Conservation (phyloP, 2,329 filamentous ascomycete genomes). For the Fusarium duplospermum region DNA sequence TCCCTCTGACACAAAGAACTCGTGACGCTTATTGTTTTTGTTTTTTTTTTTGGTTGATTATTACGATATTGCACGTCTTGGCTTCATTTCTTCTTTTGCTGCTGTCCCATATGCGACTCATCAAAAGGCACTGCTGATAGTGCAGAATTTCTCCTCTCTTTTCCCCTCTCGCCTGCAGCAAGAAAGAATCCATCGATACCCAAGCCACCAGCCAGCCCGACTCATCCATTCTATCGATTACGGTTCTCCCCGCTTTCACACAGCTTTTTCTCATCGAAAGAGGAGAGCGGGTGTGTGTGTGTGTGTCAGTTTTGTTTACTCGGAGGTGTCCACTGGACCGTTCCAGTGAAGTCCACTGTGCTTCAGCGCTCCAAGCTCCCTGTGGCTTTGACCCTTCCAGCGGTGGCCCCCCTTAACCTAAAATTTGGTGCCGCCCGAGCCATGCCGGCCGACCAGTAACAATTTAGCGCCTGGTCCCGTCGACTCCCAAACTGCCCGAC, state of each 20-base stretch:
- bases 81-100: background rate
- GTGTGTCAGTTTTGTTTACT: slow-evolving; percentile 28
- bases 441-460: slow-evolving; percentile 37
- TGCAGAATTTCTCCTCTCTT: slow-evolving; percentile 3
- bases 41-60: background rate
- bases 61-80: background rate
- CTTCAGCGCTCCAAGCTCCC: slow-evolving; percentile 23
- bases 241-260: slow-evolving; percentile 16
- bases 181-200: slow-evolving; percentile 5
- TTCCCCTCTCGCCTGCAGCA: slow-evolving; percentile 16
- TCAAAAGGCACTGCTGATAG: background rate
- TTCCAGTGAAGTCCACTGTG: slow-evolving; percentile 18
- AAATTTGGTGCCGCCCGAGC: slow-evolving; percentile 26
- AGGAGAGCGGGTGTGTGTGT: background rate
- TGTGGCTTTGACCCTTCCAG: background rate
- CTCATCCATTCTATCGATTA: slow-evolving; percentile 15
- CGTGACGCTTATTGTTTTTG: slow-evolving; percentile 9
- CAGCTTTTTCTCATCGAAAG: background rate
- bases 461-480: slow-evolving; percentile 22
- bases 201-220: slow-evolving; percentile 11
- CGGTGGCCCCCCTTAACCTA: slow-evolving; percentile 29
- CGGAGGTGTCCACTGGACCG: background rate
- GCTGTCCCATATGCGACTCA: background rate
- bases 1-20: slow-evolving; percentile 11
- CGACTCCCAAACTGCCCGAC: background rate